These are phyloP conservation scores for Yarrowia sp. DNA, from an alignment of 805 yeast genomes.

Conservation along the genomic window DNA sequence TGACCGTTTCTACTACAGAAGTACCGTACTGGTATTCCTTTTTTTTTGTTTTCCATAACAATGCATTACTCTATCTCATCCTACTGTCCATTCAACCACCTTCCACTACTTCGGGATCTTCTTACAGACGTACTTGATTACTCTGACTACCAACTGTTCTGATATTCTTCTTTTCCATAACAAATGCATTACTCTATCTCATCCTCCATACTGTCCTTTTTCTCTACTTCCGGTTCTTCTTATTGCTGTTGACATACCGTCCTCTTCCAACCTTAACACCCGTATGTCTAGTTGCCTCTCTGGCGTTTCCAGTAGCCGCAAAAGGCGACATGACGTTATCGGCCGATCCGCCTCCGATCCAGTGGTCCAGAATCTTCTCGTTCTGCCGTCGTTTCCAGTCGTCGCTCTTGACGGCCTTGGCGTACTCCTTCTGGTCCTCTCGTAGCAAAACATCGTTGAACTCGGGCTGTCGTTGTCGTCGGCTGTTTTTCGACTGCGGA, in stretches of 20 bases:
- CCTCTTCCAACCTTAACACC: constrained; percentile 88
- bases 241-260: constrained; percentile 74
- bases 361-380: constrained; percentile 82
- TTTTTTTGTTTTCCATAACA: too few species aligned
- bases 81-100: too few species aligned
- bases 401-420: constrained; percentile 84
- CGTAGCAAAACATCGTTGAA: constrained; percentile 74
- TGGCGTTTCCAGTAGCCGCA: constrained; percentile 64
- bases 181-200: constrained; percentile 19
- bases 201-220: too few species aligned
- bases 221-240: constrained; percentile 40
- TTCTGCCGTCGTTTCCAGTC: constrained; percentile 86
- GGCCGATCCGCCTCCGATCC: constrained; percentile 91
- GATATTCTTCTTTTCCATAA: neutral
- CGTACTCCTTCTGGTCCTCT: constrained; percentile 95
- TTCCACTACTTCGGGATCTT: too few species aligned
- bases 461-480: constrained; percentile 50
- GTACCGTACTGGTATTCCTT: too few species aligned
- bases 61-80: too few species aligned
- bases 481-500: constrained; percentile 84
- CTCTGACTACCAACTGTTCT: too few species aligned
- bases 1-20: too few species aligned
- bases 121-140: too few species aligned
- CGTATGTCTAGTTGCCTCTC: constrained; percentile 55
- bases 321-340: constrained; percentile 90